phyloP scores from a whole-genome alignment of 345 rosid species.

The Diplotaxis tenuifolia region DNA sequence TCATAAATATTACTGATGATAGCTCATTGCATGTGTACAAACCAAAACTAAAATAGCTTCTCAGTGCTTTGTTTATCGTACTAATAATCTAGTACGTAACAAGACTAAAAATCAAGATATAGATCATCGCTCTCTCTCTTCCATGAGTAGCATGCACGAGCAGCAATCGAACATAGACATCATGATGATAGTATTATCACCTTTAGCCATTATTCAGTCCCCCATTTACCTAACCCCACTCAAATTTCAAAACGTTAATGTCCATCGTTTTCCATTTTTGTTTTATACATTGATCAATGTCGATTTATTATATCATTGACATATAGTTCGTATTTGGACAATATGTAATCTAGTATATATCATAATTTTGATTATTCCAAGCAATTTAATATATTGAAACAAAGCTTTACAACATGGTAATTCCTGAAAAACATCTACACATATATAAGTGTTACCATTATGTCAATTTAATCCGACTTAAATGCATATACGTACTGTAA shows the following conservation, averaged over 20 bases:
- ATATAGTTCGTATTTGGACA: not conserved
- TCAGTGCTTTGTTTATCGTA: not conserved
- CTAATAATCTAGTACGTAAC: slow-evolving; percentile 1
- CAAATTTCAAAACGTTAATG: slow-evolving; percentile 23
- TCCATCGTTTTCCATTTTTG: slow-evolving; percentile 19
- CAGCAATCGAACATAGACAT: slow-evolving; percentile 32
- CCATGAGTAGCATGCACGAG: slow-evolving; percentile 36
- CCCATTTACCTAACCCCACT: slow-evolving; percentile 47
- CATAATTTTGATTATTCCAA: not conserved
- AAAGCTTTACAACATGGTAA: not conserved
- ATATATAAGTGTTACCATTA: not conserved
- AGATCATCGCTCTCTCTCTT: slow-evolving; percentile 11
- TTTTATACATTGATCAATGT: slow-evolving; percentile 21
- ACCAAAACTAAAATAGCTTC: not conserved
- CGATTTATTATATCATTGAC: not conserved
- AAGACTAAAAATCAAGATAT: not conserved
- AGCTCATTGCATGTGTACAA: slow-evolving; percentile 11
- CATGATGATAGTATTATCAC: slow-evolving; percentile 41
- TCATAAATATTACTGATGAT: not conserved
- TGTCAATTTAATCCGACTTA: not conserved
- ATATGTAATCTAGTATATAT: not conserved
- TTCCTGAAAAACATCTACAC: not conserved
- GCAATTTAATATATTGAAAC: not conserved
- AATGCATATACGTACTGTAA: not conserved
- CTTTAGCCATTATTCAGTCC: slow-evolving; percentile 58